Evolutionary conservation across 192 early-diverging fungal species (phyloP).

Genomic region (Spizellomyces sp.): DNA sequence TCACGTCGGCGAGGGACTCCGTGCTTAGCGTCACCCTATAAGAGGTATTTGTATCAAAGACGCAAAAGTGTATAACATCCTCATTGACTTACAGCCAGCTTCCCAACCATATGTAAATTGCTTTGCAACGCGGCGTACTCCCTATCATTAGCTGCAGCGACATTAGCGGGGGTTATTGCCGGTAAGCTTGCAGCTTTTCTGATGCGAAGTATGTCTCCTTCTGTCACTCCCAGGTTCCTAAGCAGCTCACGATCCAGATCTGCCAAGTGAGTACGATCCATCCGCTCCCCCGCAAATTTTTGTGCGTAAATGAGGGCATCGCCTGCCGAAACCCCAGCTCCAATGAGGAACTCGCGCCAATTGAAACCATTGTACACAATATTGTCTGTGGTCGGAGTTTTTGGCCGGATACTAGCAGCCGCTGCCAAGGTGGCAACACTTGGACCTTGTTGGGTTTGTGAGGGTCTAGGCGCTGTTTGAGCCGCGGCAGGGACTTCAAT

Average conservation of each 20-base stretch:
- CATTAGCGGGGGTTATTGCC: not conserved
- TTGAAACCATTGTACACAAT: slow-evolving; percentile 76
- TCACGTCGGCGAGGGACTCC: not conserved
- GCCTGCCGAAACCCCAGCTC: slow-evolving; percentile 67
- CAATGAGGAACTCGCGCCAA: slow-evolving; percentile 93
- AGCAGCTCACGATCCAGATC: slow-evolving; percentile 77
- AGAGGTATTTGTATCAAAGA: slow-evolving; percentile 18
- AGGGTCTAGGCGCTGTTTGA: slow-evolving; percentile 26
- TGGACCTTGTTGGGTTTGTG: slow-evolving; percentile 22
- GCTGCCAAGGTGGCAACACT: slow-evolving; percentile 36
- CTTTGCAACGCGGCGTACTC: slow-evolving; percentile 51
- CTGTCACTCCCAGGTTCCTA: slow-evolving; percentile 78
- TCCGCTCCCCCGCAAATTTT: slow-evolving; percentile 81
- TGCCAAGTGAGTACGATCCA: slow-evolving; percentile 79
- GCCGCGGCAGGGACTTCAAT: slow-evolving; percentile 25
- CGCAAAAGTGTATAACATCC: slow-evolving; percentile 27
- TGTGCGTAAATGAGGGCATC: slow-evolving; percentile 81
- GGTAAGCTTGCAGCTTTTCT: slow-evolving; percentile 52
- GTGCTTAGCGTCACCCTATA: not conserved
- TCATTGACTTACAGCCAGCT: slow-evolving; percentile 7
- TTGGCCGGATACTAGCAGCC: slow-evolving; percentile 28
- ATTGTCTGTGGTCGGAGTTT: slow-evolving; percentile 9
- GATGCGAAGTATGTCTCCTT: slow-evolving; percentile 81
- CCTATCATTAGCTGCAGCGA: slow-evolving; percentile 30
- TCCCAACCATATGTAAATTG: slow-evolving; percentile 35